Base-by-base conservation (phyloP, 2,329 filamentous ascomycete genomes). In the Domatiomyces globalis region DNA sequence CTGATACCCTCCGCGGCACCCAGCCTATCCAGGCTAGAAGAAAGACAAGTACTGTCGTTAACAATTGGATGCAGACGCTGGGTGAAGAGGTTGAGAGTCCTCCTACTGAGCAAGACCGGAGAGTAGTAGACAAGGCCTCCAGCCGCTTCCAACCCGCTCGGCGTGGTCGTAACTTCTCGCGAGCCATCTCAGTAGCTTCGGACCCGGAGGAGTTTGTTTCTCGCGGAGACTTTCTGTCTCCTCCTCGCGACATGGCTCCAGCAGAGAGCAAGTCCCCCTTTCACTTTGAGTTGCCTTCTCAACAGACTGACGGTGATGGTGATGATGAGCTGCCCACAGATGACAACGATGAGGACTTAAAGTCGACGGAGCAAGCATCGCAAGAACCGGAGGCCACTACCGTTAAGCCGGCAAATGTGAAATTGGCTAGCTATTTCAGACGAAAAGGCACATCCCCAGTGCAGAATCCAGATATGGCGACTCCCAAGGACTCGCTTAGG, bases 301-400 rank as follows among this genome's bases (percentile, higher is more conserved):
- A 70, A 61, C 81, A 88, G 52, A 88, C 85, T 0, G 87, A 92
- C 61, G 86, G 83, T 5, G 87, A 94, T 63, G 87, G 87, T 0
- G 89, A 95, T 61, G 89, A 95, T 61, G 89, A 95, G 65, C 72
- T 89, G n/a, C 77, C 85, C 10, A 89, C 85, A 2, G 85, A 88
- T 51, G 85, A 87, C 51, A 84, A 75, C 27, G 71, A 75, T n/a
- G 68, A 65, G 25, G 33, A 39, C 33, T 39, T 39, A 5, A 39
- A 39, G 12, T 39, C 33, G 10, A 39, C 33, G 33, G 33, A 39
- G 12, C 33, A 15, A 15, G 10, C 12, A 15, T 39, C 15, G 15
- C 33, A 39, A 15, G 33, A 4, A 39, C 12, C 15, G 15, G 66
- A 60, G 4, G 58, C 56, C 33, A 56, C 59, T 42, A 43, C 51